Evolutionary conservation across 2,329 filamentous ascomycete species (phyloP), one percentile per base, ranked within the genome.

Genomic region (Cytospora paraplurivora): DNA sequence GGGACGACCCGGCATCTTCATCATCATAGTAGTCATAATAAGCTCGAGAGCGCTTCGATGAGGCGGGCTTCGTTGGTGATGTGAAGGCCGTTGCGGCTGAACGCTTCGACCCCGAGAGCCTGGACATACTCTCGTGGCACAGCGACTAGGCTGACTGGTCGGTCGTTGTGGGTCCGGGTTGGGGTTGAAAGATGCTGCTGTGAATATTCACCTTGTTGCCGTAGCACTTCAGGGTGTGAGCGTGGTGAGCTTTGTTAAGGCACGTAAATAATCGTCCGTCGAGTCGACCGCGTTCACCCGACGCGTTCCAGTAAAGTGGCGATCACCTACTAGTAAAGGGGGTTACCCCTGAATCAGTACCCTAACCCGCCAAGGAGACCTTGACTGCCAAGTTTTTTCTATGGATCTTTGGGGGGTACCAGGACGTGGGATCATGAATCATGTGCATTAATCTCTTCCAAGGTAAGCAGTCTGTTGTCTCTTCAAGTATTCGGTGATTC

Each of bases 21-120:
- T 61, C 62, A 19, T 66, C 64, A n/a, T 27, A 63, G 15, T 66
- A 66, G 33, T 62, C 62, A 44, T 66, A 66, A 27, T 51, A 55
- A 8, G 57, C 62, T 35, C 64, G 62, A 19, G 62, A 57, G 27
- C 64, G 50, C 44, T 66, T 66, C 32, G 57, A 32, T 21, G 59
- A 41, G 33, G 50, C 54, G 58, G 62, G 47, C 50, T 64, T 66
- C 17, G 64, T 58, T 7, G 64, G 64, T 33, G 64, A 66, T 11
- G 64, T 62, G 35, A 38, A 17, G 12, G 62, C 54, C 51, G 64
- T 61, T 49, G n/a, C 54, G 21, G 62, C 56, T 13, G 51, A 38
- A 27, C 64, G 64, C 56, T 66, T 66, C 13, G 58, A 51, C 13
- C 62, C 60, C 12, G 60, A 37, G 7, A 57, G 37, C 5, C n/a